These are phyloP conservation scores for Fraxinus americana DNA, from an alignment of 257 asterid species.

Conservation along the genomic window DNA sequence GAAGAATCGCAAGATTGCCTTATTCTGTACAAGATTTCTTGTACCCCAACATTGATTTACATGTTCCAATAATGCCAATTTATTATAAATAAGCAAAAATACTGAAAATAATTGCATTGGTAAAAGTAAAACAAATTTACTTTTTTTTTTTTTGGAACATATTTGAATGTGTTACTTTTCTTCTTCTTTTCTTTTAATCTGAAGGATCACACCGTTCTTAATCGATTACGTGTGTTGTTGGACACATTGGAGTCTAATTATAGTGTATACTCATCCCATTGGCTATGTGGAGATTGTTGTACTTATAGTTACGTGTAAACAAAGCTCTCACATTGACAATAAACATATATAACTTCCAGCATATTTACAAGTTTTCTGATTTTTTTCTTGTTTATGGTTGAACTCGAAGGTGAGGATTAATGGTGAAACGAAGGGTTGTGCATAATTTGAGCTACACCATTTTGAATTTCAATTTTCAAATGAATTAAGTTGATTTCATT, in stretches of 20 bases:
- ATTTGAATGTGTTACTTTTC: too few species aligned
- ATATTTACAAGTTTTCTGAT: background rate
- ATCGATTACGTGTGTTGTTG: too few species aligned
- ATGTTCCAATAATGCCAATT: background rate
- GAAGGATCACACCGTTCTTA: too few species aligned
- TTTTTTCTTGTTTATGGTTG: background rate
- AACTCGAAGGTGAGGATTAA: background rate
- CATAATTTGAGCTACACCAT: background rate
- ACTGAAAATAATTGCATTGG: too few species aligned
- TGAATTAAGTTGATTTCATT: background rate
- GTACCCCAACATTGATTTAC: background rate
- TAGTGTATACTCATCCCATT: too few species aligned
- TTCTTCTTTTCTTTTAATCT: too few species aligned
- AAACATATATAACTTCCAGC: background rate
- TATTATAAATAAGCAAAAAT: background rate
- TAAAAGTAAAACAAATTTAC: too few species aligned
- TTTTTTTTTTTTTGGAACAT: too few species aligned
- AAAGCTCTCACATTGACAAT: too few species aligned
- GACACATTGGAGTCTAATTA: too few species aligned
- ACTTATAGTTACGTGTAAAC: too few species aligned
- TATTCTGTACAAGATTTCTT: background rate
- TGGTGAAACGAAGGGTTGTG: background rate
- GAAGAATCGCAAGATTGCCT: too few species aligned
- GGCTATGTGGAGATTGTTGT: background rate
- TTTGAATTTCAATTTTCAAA: conserved; percentile 5